Base-by-base conservation (phyloP, 352 stramenopile species). In the Phytopythium boreale region DNA sequence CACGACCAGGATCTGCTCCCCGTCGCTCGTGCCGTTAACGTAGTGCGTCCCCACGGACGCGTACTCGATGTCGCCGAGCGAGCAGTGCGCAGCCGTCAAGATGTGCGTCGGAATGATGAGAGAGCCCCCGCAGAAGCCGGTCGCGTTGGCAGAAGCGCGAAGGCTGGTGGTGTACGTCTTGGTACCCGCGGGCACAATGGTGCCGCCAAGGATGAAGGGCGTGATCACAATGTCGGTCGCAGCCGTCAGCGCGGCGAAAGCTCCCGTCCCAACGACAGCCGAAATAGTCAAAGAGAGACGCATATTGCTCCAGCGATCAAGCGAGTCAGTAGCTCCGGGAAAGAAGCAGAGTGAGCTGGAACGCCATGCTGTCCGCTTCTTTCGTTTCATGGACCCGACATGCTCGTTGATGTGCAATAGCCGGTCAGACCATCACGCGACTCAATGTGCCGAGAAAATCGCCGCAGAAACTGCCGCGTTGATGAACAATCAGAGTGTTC, bases 11-110 rank as follows among this genome's bases (percentile, higher is more conserved):
- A 88, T 84, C 53, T 72, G 74, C 61, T 84, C 72, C 8, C 76
- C 75, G 52, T 88, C 71, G 5, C 65, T 34, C 11, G 64, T 70
- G 49, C 80, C 80, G 36, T 67, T 83, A 24, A 78, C 52, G 64
- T 68, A 89, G 70, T 88, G 80, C 62, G 80, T 80, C 34, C 82
- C 82, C 26, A 90, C 68, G 2, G 74, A 75, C 20, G 78, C 79
- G 64, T 77, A 87, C 14, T 69, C 64, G 57, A 84, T 77, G 31
- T 64, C 53, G 50, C 70, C 72, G 20, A 43, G 34, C 17, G 34
- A 53, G 61, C 79, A 90, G 67, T 89, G 77, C 27, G 79, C 80
- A 12, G 77, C 71, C 29, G 76, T 76, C 9, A 84, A 59, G 22
- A 84, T 70, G 52, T 82, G 74, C 11, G 10, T 76, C 4, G 82